These are phyloP conservation scores for Cercophora samala DNA, from an alignment of 495 filamentous ascomycete species.

Conservation along the genomic window DNA sequence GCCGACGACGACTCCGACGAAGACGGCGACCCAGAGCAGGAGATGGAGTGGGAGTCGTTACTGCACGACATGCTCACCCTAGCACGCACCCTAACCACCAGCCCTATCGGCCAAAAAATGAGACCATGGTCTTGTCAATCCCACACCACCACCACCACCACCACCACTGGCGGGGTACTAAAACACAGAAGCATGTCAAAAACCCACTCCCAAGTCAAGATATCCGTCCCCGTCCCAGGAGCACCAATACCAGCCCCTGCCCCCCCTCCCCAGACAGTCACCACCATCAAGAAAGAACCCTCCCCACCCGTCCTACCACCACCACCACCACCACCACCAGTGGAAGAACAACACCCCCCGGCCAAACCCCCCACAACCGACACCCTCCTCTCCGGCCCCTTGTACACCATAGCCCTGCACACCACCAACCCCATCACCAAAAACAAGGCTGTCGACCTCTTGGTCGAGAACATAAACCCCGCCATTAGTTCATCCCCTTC, in stretches of 20 bases:
- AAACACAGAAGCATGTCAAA: not conserved
- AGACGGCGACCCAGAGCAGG: not conserved
- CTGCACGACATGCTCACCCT: not conserved
- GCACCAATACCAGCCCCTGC: not conserved
- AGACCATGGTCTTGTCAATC: not conserved
- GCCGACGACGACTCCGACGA: not conserved
- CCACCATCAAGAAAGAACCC: too few relatives aligned
- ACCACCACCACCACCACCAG: not conserved
- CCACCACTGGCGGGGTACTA: too few relatives aligned
- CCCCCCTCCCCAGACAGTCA: too few relatives aligned
- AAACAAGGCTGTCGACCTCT: not conserved
- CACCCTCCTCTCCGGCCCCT: not conserved
- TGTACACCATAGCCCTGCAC: not conserved
- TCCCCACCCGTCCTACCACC: too few relatives aligned
- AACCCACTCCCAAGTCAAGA: not conserved
- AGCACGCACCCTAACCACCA: not conserved
- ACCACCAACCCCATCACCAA: not conserved
- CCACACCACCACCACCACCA: not conserved
- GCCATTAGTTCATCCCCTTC: too few relatives aligned
- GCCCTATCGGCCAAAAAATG: not conserved
- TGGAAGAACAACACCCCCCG: not conserved
- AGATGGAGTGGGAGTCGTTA: not conserved
- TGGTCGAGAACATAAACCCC: not conserved
- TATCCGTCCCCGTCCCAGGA: not conserved
- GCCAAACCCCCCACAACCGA: not conserved